Conservation (phyloP, 352 stramenopile genomes). For the Saprolegnia diclina region DNA sequence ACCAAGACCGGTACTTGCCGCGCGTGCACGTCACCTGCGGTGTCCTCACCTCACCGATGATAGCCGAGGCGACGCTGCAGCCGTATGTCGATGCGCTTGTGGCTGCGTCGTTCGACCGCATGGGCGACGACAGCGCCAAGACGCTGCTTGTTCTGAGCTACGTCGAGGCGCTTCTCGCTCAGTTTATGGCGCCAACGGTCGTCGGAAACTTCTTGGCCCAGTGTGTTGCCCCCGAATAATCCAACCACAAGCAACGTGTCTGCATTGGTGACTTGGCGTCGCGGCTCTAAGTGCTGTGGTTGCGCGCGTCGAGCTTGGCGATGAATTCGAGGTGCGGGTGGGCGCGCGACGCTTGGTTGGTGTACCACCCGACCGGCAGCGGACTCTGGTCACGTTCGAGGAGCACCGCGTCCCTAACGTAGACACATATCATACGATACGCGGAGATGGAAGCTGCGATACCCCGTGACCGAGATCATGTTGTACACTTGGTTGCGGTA, state of each 20-base stretch:
- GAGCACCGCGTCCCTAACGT: constrained; percentile 24
- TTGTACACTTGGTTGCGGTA: constrained; percentile 90
- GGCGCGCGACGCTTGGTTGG: not conserved
- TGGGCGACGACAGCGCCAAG: not conserved
- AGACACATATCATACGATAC: not conserved
- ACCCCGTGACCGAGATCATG: constrained; percentile 87
- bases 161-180: constrained; percentile 4
- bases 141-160: constrained; percentile 9
- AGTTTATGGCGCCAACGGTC: constrained; percentile 4
- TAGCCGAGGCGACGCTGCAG: not conserved
- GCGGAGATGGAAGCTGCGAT: constrained; percentile 30
- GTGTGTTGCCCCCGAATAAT: not conserved
- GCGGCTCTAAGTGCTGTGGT: too few species aligned
- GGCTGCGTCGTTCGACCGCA: constrained; percentile 5
- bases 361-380: constrained; percentile 24
- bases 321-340: constrained; percentile 13
- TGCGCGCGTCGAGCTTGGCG: not conserved
- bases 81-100: not conserved
- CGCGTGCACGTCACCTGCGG: not conserved
- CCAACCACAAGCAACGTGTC: not conserved
- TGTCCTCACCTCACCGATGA: not conserved
- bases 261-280: not conserved
- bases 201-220: constrained; percentile 1
- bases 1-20: constrained; percentile 1
- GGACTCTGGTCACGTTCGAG: constrained; percentile 23